Conservation (phyloP, 2,329 filamentous ascomycete genomes). For the Diplodia scrobiculata region DNA sequence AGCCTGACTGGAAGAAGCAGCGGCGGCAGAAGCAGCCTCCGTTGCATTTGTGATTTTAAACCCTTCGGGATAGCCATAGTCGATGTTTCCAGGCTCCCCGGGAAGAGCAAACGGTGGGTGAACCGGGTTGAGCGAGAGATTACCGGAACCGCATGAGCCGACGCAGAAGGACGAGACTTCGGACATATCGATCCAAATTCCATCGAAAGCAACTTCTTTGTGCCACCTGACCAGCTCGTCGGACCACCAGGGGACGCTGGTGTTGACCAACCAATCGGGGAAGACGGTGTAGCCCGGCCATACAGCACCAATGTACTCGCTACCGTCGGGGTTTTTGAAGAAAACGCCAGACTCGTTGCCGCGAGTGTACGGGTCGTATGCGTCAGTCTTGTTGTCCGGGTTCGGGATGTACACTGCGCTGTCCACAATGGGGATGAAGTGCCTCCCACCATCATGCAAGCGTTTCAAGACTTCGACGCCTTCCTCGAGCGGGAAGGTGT, state of each 20-base stretch:
- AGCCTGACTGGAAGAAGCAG: slow-evolving; percentile 57
- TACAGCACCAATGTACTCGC: slow-evolving; percentile 57
- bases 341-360: slow-evolving; percentile 55
- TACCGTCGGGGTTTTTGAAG: slow-evolving; percentile 58
- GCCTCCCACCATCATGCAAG: slow-evolving; percentile 58
- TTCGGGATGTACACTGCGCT: slow-evolving; percentile 72
- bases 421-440: slow-evolving; percentile 65
- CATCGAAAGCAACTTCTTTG: slow-evolving; percentile 57
- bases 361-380: slow-evolving; percentile 55
- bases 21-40: slow-evolving; percentile 63
- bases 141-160: slow-evolving; percentile 69
- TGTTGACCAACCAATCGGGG: slow-evolving; percentile 62
- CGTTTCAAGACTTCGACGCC: slow-evolving; percentile 56
- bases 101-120: slow-evolving; percentile 67
- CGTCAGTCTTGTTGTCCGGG: slow-evolving; percentile 66
- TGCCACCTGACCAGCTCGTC: slow-evolving; percentile 57
- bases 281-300: slow-evolving; percentile 65
- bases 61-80: slow-evolving; percentile 66
- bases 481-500: slow-evolving; percentile 54
- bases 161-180: slow-evolving; percentile 68
- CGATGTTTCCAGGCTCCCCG: slow-evolving; percentile 63
- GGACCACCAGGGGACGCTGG: slow-evolving; percentile 62
- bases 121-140: slow-evolving; percentile 67
- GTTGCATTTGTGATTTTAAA: slow-evolving; percentile 70
- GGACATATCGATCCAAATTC: slow-evolving; percentile 61